A percentile compares a stretch with the other conserved stretches of the same genome.
These are phyloP conservation scores for Solanum paucissectum DNA, from an alignment of 257 asterid genomes.

Conservation along the genomic window DNA sequence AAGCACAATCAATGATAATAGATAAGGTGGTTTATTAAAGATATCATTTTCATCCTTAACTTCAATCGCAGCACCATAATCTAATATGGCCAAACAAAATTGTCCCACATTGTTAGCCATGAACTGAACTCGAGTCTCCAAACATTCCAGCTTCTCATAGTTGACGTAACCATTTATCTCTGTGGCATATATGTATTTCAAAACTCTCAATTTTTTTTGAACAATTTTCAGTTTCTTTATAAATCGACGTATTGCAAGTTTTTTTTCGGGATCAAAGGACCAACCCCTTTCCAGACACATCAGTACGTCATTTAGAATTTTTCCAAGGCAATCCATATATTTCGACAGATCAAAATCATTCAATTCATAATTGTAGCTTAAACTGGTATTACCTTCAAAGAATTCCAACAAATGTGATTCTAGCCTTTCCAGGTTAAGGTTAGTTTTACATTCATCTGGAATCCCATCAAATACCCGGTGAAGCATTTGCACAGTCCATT, in stretches of 20 bases:
- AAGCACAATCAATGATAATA: not conserved
- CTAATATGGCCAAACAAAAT: not conserved
- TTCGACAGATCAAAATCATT: too few relatives aligned
- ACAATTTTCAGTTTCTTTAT: not conserved
- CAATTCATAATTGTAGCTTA: too few relatives aligned
- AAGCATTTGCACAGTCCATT: too few relatives aligned
- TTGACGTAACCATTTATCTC: not conserved
- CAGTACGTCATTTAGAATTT: too few relatives aligned
- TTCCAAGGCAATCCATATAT: too few relatives aligned
- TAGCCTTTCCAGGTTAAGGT: too few relatives aligned
- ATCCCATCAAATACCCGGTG: too few relatives aligned
- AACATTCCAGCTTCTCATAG: not conserved
- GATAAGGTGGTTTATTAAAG: not conserved
- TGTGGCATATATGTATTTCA: not conserved
- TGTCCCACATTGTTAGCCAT: not conserved
- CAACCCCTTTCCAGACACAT: too few relatives aligned
- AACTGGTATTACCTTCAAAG: too few relatives aligned
- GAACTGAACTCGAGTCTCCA: not conserved
- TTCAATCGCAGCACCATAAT: fast-evolving
- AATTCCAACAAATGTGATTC: too few relatives aligned
- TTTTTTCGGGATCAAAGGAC: too few relatives aligned
- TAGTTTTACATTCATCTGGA: too few relatives aligned
- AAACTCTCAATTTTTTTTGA: not conserved
- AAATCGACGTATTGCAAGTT: fast-evolving
- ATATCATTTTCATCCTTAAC: not conserved